Evolutionary conservation across 192 early-diverging fungal genomes (phyloP).

Genomic region (Pilaira anomala): DNA sequence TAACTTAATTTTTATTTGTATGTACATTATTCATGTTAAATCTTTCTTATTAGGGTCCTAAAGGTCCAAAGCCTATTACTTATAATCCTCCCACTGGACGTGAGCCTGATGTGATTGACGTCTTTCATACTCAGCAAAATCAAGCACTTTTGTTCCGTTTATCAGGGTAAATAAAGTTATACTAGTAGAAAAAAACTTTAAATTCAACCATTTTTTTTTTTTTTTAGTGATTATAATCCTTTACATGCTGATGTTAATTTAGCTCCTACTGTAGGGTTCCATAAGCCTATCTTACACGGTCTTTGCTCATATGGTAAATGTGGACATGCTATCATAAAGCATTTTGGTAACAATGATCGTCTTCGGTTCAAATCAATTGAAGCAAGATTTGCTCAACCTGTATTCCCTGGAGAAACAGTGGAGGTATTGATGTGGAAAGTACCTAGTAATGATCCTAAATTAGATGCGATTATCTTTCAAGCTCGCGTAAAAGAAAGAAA

Average conservation of each 20-base stretch:
- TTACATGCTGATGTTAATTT: constrained; percentile 70
- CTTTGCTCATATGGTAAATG: constrained; percentile 59
- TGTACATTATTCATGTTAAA: too few relatives aligned
- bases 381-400: constrained; percentile 65
- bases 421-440: constrained; percentile 72
- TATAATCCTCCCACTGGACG: constrained; percentile 51
- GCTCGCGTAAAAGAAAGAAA: constrained; percentile 56
- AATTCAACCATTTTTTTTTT: not conserved
- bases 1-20: not conserved
- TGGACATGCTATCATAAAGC: constrained; percentile 56
- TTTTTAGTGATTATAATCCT: constrained; percentile 68
- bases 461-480: constrained; percentile 54
- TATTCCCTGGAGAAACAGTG: constrained; percentile 71
- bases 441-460: constrained; percentile 34
- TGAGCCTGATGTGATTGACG: constrained; percentile 56
- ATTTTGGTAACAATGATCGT: constrained; percentile 52
- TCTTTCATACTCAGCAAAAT: constrained; percentile 40
- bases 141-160: constrained; percentile 73
- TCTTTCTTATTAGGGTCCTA: constrained; percentile 49
- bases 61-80: constrained; percentile 56
- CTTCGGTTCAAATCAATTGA: constrained; percentile 58
- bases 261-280: constrained; percentile 65
- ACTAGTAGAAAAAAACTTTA: not conserved
- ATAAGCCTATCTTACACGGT: constrained; percentile 72
- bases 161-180: constrained; percentile 50